Percentiles rank a stretch among this genome's conserved stretches.
These are phyloP conservation scores for Parastagonospora avenae DNA, from an alignment of 2,329 filamentous ascomycete species.

Conservation along the genomic window DNA sequence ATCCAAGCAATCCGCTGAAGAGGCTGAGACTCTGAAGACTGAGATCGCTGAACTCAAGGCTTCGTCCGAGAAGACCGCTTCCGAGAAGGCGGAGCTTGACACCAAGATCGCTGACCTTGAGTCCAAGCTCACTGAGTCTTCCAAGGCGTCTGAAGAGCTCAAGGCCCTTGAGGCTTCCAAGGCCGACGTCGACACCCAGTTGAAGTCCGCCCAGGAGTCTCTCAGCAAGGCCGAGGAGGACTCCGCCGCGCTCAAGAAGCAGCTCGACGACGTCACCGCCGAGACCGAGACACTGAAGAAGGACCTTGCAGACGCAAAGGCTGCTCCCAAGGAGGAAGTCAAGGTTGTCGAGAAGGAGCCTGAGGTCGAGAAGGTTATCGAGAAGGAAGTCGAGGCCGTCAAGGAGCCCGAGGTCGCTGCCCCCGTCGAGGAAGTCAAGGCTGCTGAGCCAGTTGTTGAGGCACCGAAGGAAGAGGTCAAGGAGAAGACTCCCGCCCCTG, in stretches of 20 bases:
- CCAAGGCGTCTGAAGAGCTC: slow-evolving; percentile 16
- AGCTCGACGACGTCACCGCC: slow-evolving; percentile 17
- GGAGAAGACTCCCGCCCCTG: slow-evolving; percentile 8
- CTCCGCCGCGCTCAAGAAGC: slow-evolving; percentile 10
- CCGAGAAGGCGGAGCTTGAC: slow-evolving; percentile 29
- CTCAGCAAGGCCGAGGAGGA: slow-evolving; percentile 5
- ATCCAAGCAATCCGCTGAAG: slow-evolving; percentile 11
- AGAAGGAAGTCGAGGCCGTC: slow-evolving; percentile 1
- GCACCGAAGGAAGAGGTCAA: not conserved
- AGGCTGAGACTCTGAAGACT: slow-evolving; percentile 18
- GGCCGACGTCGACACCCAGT: slow-evolving; percentile 20
- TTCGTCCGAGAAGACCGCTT: slow-evolving; percentile 22
- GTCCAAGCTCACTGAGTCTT: slow-evolving; percentile 16
- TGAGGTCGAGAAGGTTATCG: slow-evolving; percentile 16
- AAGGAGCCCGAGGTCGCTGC: slow-evolving; percentile 1
- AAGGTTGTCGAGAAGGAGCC: slow-evolving; percentile 11
- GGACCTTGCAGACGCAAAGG: slow-evolving; percentile 26
- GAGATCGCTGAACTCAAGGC: slow-evolving; percentile 31
- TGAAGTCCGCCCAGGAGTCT: slow-evolving; percentile 7
- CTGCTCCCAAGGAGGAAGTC: slow-evolving; percentile 16
- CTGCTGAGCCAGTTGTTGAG: not conserved
- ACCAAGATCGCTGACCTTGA: slow-evolving; percentile 29
- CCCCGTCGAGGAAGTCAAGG: not conserved
- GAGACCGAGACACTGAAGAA: slow-evolving; percentile 19
- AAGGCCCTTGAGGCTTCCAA: slow-evolving; percentile 25